A percentile compares a stretch with the other conserved stretches of the same genome.
Conservation (phyloP, 2,329 filamentous ascomycete species). For the Penicillium sp. region DNA sequence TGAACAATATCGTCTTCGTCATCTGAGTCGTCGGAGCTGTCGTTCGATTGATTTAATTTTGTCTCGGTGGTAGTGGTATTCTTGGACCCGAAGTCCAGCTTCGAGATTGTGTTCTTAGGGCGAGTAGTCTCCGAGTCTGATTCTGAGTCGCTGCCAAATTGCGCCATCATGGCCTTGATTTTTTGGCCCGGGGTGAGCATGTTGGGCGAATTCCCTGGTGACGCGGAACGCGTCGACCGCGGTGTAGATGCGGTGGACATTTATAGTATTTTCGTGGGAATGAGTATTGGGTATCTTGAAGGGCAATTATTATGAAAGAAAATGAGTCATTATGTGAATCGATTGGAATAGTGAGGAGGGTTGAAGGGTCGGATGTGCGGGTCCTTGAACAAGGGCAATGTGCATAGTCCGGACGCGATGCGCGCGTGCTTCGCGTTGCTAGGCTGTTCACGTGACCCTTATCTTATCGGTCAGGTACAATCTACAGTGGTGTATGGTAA, state of each 20-base stretch:
- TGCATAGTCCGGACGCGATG: conserved; percentile 24
- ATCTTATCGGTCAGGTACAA: conserved; percentile 16
- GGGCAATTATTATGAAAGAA: background rate
- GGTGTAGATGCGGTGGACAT: conserved; percentile 38
- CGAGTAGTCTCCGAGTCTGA: conserved; percentile 39
- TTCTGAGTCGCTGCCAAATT: conserved; percentile 49
- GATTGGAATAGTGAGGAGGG: background rate
- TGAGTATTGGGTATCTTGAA: background rate
- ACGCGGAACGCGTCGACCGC: conserved; percentile 34
- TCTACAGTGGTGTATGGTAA: background rate
- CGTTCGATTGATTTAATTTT: conserved; percentile 1
- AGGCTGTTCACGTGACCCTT: conserved; percentile 17
- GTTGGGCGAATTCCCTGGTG: conserved; percentile 30
- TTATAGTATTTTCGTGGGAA: background rate
- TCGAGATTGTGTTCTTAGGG: conserved; percentile 12
- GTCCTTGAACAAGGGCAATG: conserved; percentile 11
- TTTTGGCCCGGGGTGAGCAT: conserved; percentile 48
- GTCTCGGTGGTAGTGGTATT: background rate
- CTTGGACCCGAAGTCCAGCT: conserved; percentile 18
- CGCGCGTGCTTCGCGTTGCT: conserved; percentile 27
- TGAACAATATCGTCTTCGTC: conserved; percentile 50
- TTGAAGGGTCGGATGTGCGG: conserved; percentile 7
- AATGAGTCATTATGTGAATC: conserved; percentile 8
- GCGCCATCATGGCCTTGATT: conserved; percentile 51
- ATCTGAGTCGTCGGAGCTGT: conserved; percentile 21